Percentiles rank a stretch among this genome's conserved stretches.
phyloP scores from a whole-genome alignment of 768 basidiomycete genomes.

The Agrocybe pediades region DNA sequence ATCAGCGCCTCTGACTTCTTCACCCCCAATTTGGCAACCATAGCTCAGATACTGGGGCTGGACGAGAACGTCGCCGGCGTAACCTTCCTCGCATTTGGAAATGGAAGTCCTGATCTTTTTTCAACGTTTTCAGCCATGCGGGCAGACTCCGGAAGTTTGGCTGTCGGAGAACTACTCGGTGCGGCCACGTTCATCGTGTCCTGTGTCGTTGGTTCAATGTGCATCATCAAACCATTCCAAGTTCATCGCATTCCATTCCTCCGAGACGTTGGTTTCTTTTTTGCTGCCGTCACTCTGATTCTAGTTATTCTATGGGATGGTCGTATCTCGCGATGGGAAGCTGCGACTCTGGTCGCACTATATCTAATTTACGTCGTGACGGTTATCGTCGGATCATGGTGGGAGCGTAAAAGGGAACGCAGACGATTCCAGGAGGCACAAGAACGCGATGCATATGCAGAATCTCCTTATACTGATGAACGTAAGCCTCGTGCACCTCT shows the following conservation, averaged over 20 bases:
- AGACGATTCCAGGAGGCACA: conserved; percentile 48
- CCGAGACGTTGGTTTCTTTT: conserved; percentile 94
- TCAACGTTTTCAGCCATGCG: conserved; percentile 94
- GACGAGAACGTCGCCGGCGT: conserved; percentile 96
- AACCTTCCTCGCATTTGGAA: conserved; percentile 96
- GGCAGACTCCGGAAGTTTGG: conserved; percentile 81
- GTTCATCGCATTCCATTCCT: conserved; percentile 82
- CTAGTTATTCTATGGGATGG: conserved; percentile 80
- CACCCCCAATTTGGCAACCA: conserved; percentile 92
- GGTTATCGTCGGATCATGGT: conserved; percentile 82
- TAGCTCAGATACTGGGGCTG: conserved; percentile 81
- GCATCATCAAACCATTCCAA: conserved; percentile 92
- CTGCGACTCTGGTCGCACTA: conserved; percentile 64
- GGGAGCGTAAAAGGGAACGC: conserved; percentile 57
- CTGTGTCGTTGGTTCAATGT: conserved; percentile 97
- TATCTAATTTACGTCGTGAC: conserved; percentile 78
- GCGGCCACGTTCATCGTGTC: conserved; percentile 96
- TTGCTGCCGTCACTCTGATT: conserved; percentile 75
- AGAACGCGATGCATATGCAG: conserved; percentile 61
- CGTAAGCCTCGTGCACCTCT: conserved; percentile 38
- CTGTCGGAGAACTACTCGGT: conserved; percentile 93
- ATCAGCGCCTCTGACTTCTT: conserved; percentile 98
- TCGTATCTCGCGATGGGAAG: conserved; percentile 70
- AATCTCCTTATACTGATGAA: conserved; percentile 61
- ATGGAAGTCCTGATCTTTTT: conserved; percentile 96